These are phyloP conservation scores for Dalechampia spathulata DNA, from an alignment of 441 rosid species.

Conservation along the genomic window DNA sequence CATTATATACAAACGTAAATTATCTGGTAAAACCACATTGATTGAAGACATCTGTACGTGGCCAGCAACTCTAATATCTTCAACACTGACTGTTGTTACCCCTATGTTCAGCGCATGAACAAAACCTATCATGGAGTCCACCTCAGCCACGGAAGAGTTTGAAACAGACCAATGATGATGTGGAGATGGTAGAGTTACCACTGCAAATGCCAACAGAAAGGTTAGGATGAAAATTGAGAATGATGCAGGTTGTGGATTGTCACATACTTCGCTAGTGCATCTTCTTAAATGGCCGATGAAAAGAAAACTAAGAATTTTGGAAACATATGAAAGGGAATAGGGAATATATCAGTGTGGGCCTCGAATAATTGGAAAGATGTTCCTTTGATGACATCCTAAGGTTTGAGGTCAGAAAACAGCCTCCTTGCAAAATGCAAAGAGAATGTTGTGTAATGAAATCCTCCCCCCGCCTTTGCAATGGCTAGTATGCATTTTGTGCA, in stretches of 20 bases:
- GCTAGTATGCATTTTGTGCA: too few relatives aligned
- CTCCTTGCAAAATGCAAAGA: too few relatives aligned
- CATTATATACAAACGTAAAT: slow-evolving; percentile 43
- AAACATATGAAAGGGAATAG: slow-evolving; percentile 1
- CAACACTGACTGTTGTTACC: slow-evolving; percentile 60
- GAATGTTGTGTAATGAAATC: too few relatives aligned
- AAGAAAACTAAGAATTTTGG: background rate
- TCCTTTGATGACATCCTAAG: too few relatives aligned
- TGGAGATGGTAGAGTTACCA: slow-evolving; percentile 65
- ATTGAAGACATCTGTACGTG: slow-evolving; percentile 80
- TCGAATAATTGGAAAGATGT: too few relatives aligned
- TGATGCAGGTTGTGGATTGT: slow-evolving; percentile 4
- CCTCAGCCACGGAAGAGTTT: slow-evolving; percentile 68
- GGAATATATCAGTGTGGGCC: too few relatives aligned
- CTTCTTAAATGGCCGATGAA: background rate
- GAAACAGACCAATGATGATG: slow-evolving; percentile 77
- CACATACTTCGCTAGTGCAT: background rate
- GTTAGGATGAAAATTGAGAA: slow-evolving; percentile 17
- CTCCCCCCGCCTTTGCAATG: too few relatives aligned
- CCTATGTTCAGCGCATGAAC: slow-evolving; percentile 65
- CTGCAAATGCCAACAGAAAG: slow-evolving; percentile 45
- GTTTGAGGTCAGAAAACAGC: too few relatives aligned
- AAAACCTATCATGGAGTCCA: slow-evolving; percentile 54
- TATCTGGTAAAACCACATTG: slow-evolving; percentile 73
- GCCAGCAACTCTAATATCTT: slow-evolving; percentile 89